phyloP scores from a whole-genome alignment of 306 rosid species.

The Pterocarpus santalinus region DNA sequence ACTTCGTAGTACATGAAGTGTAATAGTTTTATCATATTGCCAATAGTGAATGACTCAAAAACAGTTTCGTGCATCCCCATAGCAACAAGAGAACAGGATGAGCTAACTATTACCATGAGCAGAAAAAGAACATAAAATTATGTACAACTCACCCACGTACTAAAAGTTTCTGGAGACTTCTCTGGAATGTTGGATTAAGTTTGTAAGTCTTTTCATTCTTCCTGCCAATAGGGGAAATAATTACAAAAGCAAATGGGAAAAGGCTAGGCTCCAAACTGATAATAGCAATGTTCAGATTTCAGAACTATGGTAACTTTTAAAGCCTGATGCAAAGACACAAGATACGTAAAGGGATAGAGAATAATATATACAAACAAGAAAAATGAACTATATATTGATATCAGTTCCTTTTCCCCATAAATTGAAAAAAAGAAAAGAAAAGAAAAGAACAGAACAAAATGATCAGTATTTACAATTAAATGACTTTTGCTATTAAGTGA shows the following conservation, averaged over 20 bases:
- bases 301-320: neutral
- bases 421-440: neutral
- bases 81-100: conserved; percentile 24
- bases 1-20: conserved; percentile 18
- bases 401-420: conserved; percentile 21
- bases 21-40: conserved; percentile 26
- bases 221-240: conserved; percentile 58
- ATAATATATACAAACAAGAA: neutral
- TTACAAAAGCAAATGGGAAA: conserved; percentile 17
- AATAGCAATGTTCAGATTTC: neutral
- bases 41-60: neutral
- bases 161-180: conserved; percentile 85
- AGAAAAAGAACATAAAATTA: conserved; percentile 25
- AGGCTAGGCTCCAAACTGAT: conserved; percentile 12
- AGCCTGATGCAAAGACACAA: neutral
- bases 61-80: conserved; percentile 9
- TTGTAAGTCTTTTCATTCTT: conserved; percentile 82
- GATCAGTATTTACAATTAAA: too few species aligned
- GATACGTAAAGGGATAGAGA: neutral
- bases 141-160: conserved; percentile 71
- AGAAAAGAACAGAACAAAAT: neutral
- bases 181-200: conserved; percentile 79
- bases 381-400: conserved; percentile 16
- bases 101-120: conserved; percentile 25
- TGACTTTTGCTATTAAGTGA: too few species aligned